These are phyloP conservation scores for Petunia secreta DNA, from an alignment of 257 asterid species.

Conservation along the genomic window DNA sequence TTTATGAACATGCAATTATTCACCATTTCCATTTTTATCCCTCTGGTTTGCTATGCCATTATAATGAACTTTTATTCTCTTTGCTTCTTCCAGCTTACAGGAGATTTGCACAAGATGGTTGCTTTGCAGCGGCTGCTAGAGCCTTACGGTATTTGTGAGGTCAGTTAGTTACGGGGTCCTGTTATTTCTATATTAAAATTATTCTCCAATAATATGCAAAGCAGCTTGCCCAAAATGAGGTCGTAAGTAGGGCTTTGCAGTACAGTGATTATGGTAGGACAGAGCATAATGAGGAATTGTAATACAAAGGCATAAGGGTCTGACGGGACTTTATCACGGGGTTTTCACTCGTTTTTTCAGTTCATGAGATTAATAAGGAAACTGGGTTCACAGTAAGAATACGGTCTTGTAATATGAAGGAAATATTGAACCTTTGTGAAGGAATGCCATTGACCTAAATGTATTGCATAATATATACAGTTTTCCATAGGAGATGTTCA, in stretches of 20 bases:
- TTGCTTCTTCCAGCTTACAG: conserved; percentile 67
- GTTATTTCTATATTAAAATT: background rate
- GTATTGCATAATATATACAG: conserved; percentile 6
- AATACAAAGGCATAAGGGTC: conserved; percentile 9
- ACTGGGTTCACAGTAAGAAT: background rate
- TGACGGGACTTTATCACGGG: background rate
- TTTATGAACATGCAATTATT: conserved; percentile 20
- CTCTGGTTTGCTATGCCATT: conserved; percentile 14
- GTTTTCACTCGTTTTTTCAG: background rate
- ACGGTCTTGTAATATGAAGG: background rate
- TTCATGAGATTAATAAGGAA: conserved; percentile 1
- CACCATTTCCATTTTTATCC: conserved; percentile 15
- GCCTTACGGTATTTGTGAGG: conserved; percentile 98
- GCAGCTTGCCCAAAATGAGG: background rate
- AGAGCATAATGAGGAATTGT: background rate
- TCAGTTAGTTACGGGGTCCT: conserved; percentile 35
- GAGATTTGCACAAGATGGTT: conserved; percentile 93
- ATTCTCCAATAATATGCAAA: background rate
- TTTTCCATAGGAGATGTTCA: background rate
- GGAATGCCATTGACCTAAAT: conserved; percentile 1
- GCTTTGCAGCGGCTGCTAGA: conserved; percentile 93
- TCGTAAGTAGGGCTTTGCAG: conserved; percentile 14
- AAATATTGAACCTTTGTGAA: background rate
- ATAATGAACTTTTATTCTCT: conserved; percentile 17
- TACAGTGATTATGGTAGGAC: conserved; percentile 12